These are phyloP conservation scores for Curvularia hawaiiensis DNA, from an alignment of 2,329 filamentous ascomycete genomes.

Conservation along the genomic window DNA sequence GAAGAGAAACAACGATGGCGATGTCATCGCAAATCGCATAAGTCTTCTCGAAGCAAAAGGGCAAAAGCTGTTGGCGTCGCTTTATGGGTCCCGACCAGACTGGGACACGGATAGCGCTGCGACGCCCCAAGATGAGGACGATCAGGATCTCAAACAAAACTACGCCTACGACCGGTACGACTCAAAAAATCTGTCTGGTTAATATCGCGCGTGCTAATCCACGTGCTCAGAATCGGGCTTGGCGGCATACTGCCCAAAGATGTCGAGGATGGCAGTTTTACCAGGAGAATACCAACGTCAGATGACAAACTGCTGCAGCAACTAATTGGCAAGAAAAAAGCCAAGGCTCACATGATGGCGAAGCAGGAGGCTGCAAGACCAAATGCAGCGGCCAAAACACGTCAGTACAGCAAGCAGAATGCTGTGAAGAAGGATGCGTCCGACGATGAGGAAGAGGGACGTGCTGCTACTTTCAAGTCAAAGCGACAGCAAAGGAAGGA, in stretches of 20 bases:
- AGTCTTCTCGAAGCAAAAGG: slow-evolving; percentile 60
- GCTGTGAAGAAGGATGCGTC: slow-evolving; percentile 36
- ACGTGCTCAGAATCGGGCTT: slow-evolving; percentile 44
- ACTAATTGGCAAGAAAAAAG: slow-evolving; percentile 51
- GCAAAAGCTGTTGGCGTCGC: slow-evolving; percentile 61
- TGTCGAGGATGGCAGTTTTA: slow-evolving; percentile 46
- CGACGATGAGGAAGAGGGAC: slow-evolving; percentile 49
- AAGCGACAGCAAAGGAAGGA: slow-evolving; percentile 35
- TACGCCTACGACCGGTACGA: slow-evolving; percentile 60
- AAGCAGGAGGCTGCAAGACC: slow-evolving; percentile 31
- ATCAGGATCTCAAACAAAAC: slow-evolving; percentile 61
- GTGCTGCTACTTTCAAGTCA: slow-evolving; percentile 42
- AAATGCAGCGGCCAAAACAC: slow-evolving; percentile 32
- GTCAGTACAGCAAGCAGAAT: slow-evolving; percentile 27
- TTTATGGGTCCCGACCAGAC: slow-evolving; percentile 57
- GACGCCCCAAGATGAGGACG: slow-evolving; percentile 52
- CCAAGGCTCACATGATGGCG: slow-evolving; percentile 38
- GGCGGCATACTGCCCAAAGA: slow-evolving; percentile 46
- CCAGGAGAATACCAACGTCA: slow-evolving; percentile 44
- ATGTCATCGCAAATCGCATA: slow-evolving; percentile 61
- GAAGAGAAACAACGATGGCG: slow-evolving; percentile 51
- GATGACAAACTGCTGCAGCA: slow-evolving; percentile 51
- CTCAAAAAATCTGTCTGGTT: neutral
- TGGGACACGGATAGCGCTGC: slow-evolving; percentile 41
- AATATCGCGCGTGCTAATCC: neutral